phyloP scores from a whole-genome alignment of 768 basidiomycete species.

The Russula sp. region DNA sequence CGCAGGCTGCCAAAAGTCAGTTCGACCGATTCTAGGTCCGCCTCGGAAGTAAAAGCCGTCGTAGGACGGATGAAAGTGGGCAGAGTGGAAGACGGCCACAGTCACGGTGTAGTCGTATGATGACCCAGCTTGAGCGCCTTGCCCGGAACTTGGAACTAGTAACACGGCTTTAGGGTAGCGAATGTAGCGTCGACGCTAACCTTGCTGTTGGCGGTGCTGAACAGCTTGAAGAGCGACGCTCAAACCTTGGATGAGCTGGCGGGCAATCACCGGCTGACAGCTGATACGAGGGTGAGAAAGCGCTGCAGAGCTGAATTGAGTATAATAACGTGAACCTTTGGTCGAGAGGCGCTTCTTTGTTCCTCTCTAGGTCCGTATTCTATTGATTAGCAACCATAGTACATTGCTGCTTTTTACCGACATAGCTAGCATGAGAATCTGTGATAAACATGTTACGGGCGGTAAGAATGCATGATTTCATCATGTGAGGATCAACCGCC shows the following conservation, averaged over 20 bases:
- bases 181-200: background rate
- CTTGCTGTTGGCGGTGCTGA: background rate
- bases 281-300: background rate
- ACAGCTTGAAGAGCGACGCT: background rate
- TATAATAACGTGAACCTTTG: background rate
- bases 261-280: background rate
- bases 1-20: background rate
- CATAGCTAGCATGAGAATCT: background rate
- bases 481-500: background rate
- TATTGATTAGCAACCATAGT: background rate
- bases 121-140: background rate
- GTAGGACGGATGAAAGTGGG: background rate
- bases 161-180: background rate
- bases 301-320: constrained; percentile 5
- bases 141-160: background rate
- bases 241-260: background rate
- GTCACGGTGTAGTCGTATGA: background rate
- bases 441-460: background rate
- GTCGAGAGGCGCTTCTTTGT: background rate
- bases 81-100: background rate
- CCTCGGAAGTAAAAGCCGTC: background rate
- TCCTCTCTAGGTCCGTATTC: background rate
- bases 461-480: background rate
- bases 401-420: background rate
- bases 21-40: background rate